phyloP scores from a whole-genome alignment of 1,284 basidiomycete genomes.

The Heterobasidion occidentale region DNA sequence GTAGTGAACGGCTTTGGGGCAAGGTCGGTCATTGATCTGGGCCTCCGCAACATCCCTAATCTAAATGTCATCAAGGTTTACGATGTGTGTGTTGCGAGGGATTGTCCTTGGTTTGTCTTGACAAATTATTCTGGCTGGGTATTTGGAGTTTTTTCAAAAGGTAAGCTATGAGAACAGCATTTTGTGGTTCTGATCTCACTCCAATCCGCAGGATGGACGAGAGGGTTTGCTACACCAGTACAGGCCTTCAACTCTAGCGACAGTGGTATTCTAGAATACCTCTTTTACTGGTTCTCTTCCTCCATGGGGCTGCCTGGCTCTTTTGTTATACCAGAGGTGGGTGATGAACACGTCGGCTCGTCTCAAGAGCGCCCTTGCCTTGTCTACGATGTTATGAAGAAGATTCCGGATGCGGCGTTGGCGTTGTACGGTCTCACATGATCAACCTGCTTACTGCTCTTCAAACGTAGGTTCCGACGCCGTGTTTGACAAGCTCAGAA shows the following conservation, averaged over 20 bases:
- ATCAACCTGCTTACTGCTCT: constrained; percentile 6
- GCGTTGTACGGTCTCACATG: constrained; percentile 28
- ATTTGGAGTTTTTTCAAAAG: constrained; percentile 59
- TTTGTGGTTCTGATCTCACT: background rate
- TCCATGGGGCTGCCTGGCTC: constrained; percentile 15
- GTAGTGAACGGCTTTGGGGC: constrained; percentile 51
- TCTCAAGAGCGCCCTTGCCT: constrained; percentile 28
- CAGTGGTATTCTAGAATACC: constrained; percentile 18
- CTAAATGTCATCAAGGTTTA: constrained; percentile 38
- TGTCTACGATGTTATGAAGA: constrained; percentile 10
- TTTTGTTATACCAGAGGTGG: constrained; percentile 22
- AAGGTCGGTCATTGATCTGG: constrained; percentile 30
- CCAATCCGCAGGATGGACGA: constrained; percentile 38
- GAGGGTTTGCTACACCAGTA: constrained; percentile 26
- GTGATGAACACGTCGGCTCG: constrained; percentile 11
- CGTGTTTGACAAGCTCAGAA: background rate
- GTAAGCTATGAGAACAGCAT: constrained; percentile 25
- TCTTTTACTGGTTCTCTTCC: constrained; percentile 22
- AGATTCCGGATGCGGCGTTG: background rate
- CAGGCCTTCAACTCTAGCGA: constrained; percentile 1
- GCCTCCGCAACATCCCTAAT: background rate
- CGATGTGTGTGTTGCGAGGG: constrained; percentile 48
- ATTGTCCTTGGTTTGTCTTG: constrained; percentile 57
- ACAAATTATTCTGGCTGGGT: constrained; percentile 66
- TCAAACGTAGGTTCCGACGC: background rate